Evolutionary conservation across 169 alveolate genomes (phyloP), one percentile per base, ranked within the genome.

Genomic region (Babesia bigemina): DNA sequence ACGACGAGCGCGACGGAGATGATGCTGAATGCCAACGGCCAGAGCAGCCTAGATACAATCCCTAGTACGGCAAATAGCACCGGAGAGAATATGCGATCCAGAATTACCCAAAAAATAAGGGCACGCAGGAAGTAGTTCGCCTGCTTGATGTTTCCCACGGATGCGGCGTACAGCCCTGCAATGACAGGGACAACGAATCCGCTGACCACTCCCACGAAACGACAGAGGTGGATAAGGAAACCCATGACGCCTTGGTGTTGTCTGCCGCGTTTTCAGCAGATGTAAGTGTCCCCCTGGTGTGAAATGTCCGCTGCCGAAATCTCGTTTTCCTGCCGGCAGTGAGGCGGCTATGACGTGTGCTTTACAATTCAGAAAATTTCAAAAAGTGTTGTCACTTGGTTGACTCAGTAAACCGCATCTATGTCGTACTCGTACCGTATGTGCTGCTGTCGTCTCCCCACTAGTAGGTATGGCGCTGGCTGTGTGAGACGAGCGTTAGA

Each of bases 101-200:
- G 39, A 11, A 75, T 28, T 19, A 74, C 8, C 90, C 90, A 83
- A 50, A 75, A 58, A 33, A 74, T 50, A 45, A 75, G 52, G 14
- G 62, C 85, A 17, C 76, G 57, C 21, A 83, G 87, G 42, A 36
- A 83, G 75, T 58, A 75, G 60, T 83, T 79, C 17, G 90, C 82
- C 48, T 71, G 50, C 55, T 67, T 59, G 29, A 55, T 60, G 61
- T 75, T 59, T 6, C 75, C 79, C 8, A 42, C 52, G 6, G 88
- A n/a, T 2, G 85, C 70, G 14, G 81, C 73, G 53, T 73, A 77
- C 21, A 83, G 58, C 9, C 90, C 90, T 22, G 52, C 65, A 21
- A 45, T 42, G 10, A 69, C 84, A 13, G 90, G 90, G 39, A 83
- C 60, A 11, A 74, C 77, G 67, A 83, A 83, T 12, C 90, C 90